Evolutionary conservation across 139 green algal species (phyloP), one percentile per base, ranked within the genome.

Genomic region (Micractinium sp.): DNA sequence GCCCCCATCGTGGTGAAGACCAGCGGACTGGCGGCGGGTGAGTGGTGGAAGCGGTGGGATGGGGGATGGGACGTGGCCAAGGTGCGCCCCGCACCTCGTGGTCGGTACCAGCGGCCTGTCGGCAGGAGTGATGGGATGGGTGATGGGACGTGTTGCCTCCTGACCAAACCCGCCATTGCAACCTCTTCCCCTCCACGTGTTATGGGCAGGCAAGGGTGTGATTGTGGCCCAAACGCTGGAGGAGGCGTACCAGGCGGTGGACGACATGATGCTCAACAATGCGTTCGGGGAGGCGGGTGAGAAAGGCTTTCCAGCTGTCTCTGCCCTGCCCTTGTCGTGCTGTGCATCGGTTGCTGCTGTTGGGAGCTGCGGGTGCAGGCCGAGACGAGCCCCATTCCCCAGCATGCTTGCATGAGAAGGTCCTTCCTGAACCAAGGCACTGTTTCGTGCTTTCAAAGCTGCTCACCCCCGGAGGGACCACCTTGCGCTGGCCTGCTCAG

Each of bases 1-100:
- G 96, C 95, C 5, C 98, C 98, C 25, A 98, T 99, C 66, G 98
- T 99, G 66, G 96, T 99, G 39, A 99, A 99, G 93, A 96, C 98
- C 66, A 96, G 96, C 90, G 98, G 98, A 4, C 93, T 99, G 78
- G 98, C 98, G 23, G 98, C 97, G 15, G 97, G 97, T 71, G 38
- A 5, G 78, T 19, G 73, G n/a, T 33, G 67, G 22, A 16, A 56
- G 47, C 9, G 47, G 47, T 56, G 47, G 47, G 47, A 56, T 56
- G 47, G 47, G 47, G 47, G 47, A 56, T 56, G 47, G 47, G 47
- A 9, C 47, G 47, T 5, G 47, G 47, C 9, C 47, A 56, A 56
- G 47, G 7, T 56, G 7, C 9, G 47, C 47, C 47, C 7, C 47
- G 9, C 47, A 5, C 47, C 5, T 56, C 47, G 9, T 16, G 5